Evolutionary conservation across 148 eudicot species (phyloP).

Genomic region (Linanthus parryae): DNA sequence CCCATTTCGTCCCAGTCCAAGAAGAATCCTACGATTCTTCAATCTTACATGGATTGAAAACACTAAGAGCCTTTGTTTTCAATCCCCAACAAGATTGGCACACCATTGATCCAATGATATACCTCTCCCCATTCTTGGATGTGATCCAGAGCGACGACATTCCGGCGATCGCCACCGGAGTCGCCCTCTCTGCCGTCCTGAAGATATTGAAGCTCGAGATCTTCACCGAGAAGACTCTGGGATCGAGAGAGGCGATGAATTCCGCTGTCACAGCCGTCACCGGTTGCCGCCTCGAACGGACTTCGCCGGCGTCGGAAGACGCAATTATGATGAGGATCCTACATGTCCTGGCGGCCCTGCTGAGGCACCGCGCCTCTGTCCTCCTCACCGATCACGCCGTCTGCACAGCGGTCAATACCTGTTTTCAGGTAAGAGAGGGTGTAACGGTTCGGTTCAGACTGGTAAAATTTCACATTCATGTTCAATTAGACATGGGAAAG

Average conservation of each 20-base stretch:
- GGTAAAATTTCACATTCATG: too few species aligned
- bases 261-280: constrained; percentile 40
- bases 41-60: constrained; percentile 57
- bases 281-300: constrained; percentile 62
- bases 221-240: constrained; percentile 68
- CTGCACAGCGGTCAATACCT: constrained; percentile 69
- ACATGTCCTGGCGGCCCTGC: constrained; percentile 34
- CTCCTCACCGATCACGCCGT: constrained; percentile 59
- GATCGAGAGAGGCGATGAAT: constrained; percentile 58
- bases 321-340: constrained; percentile 69
- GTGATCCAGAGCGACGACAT: constrained; percentile 75
- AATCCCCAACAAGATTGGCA: constrained; percentile 82
- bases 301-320: constrained; percentile 47
- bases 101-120: constrained; percentile 60
- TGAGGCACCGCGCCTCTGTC: constrained; percentile 51
- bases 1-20: constrained; percentile 22
- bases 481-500: too few species aligned
- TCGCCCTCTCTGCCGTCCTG: constrained; percentile 57
- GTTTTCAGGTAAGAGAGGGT: constrained; percentile 36
- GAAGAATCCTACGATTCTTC: constrained; percentile 42
- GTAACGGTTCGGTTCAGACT: not conserved
- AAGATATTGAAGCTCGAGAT: constrained; percentile 56
- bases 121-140: constrained; percentile 77
- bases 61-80: constrained; percentile 62
- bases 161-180: constrained; percentile 70